Evolutionary conservation across 208 protist species (phyloP).

Genomic region (Leishmania aethiopica): DNA sequence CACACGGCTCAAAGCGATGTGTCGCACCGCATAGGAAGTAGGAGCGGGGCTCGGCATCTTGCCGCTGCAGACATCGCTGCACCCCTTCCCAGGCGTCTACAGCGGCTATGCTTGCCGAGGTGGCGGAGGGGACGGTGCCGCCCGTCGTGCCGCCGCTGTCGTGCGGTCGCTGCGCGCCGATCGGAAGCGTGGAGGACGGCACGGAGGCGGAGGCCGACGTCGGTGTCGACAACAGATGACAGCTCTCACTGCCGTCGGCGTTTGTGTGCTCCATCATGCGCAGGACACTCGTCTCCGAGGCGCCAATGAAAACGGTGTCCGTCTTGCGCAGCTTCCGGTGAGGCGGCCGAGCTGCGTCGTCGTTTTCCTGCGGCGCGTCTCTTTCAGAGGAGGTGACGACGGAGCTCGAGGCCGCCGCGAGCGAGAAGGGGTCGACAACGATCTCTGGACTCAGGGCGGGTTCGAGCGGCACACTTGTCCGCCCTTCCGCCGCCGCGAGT

Average conservation of each 20-base stretch:
- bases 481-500: background rate
- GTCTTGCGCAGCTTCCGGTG: slow-evolving; percentile 2
- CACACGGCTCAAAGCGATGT: slow-evolving; percentile 53
- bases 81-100: background rate
- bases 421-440: slow-evolving; percentile 18
- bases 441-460: slow-evolving; percentile 11
- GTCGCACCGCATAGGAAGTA: slow-evolving; percentile 62
- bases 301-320: slow-evolving; percentile 18
- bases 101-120: background rate
- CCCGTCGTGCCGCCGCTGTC: background rate
- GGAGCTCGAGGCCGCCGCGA: slow-evolving; percentile 19
- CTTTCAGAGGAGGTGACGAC: background rate
- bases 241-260: background rate
- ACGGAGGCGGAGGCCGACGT: background rate
- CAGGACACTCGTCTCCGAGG: slow-evolving; percentile 30
- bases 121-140: background rate
- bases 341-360: background rate
- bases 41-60: slow-evolving; percentile 35
- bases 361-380: background rate
- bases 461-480: background rate
- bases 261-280: slow-evolving; percentile 22
- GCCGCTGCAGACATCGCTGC: slow-evolving; percentile 14
- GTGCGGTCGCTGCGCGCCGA: background rate
- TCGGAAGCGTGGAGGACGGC: slow-evolving; percentile 9
- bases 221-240: background rate